phyloP scores from a whole-genome alignment of 441 rosid genomes.

The Aquilaria agallochum region DNA sequence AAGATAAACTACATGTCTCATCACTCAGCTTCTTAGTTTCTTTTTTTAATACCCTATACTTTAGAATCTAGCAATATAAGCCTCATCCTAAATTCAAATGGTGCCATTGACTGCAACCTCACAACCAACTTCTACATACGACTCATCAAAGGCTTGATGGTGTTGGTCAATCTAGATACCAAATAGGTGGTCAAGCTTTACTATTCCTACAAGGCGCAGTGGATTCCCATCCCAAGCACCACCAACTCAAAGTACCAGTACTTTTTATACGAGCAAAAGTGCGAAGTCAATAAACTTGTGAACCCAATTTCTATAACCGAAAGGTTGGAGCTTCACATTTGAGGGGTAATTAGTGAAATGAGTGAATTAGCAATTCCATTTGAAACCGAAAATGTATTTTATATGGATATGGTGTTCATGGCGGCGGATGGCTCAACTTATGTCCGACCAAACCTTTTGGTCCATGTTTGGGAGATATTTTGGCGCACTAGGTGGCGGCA shows the following conservation, averaged over 20 bases:
- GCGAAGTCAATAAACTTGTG: slow-evolving; percentile 19
- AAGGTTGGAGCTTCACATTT: slow-evolving; percentile 50
- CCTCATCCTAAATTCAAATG: too few species aligned
- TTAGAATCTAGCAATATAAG: too few species aligned
- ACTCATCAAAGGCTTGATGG: slow-evolving; percentile 52
- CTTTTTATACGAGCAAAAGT: slow-evolving; percentile 12
- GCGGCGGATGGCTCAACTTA: slow-evolving; percentile 39
- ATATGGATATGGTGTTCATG: slow-evolving; percentile 53
- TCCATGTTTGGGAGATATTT: slow-evolving; percentile 57
- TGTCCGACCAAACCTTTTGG: slow-evolving; percentile 37
- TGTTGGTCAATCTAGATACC: slow-evolving; percentile 42
- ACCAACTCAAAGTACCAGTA: slow-evolving; percentile 42
- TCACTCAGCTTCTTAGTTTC: too few species aligned
- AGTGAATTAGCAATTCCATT: slow-evolving; percentile 68
- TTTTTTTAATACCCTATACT: too few species aligned
- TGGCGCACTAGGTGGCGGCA: slow-evolving; percentile 62
- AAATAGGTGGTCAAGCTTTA: slow-evolving; percentile 28
- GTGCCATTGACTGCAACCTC: background rate
- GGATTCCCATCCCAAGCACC: slow-evolving; percentile 36
- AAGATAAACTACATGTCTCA: too few species aligned
- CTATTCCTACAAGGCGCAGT: slow-evolving; percentile 29
- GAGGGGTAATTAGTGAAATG: slow-evolving; percentile 58
- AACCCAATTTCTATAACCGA: slow-evolving; percentile 61
- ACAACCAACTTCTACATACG: slow-evolving; percentile 52
- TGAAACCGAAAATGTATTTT: slow-evolving; percentile 46